Base-by-base conservation (phyloP, 169 alveolate species). In the Plasmodium reichenowi region DNA sequence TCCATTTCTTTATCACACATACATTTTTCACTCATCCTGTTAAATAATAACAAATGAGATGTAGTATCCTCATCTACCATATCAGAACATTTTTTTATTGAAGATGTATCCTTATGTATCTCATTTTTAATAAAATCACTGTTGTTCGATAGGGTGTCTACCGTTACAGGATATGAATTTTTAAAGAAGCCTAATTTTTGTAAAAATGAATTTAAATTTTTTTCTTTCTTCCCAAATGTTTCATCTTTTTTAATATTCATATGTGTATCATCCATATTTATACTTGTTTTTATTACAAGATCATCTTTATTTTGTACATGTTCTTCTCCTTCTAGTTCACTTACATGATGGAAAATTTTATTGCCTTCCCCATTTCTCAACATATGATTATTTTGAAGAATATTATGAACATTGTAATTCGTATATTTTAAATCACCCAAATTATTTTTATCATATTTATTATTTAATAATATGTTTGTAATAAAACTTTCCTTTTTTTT, bases 171-270 rank as follows among this genome's bases (percentile, higher is more conserved):
- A 38, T 38, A 38, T 5, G 47, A 60, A 32, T 17, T 56, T n/a
- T 64, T 78, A 66, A 78, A 78, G 38, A 78, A 78, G 15, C 89
- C 89, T 66, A 78, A 52, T 29, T 78, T 63, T n/a, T 78, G 78
- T 5, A 78, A 45, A 78, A 78, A 78, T 9, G 89, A 78, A 12
- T 78, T 78, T 56, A 78, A 7, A 38, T 59, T 78, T 13, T 78
- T 78, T 56, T 78, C 89, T 58, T 78, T 78, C 43, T 78, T 64
- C 17, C 7, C 12, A 15, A 10, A 12, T 1, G 20, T 48, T n/a
- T 64, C 70, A 15, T 47, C 22, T n/a, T 22, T 58, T 38, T 64
- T 32, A 22, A 22, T 6, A 43, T 78, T 4, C 15, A 32, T 4
- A 24, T 43, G 29, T 29, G 20, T 45, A 20, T 54, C 29, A 13